These are phyloP conservation scores for Coniferiporia sulphurascens DNA, from an alignment of 1,284 basidiomycete genomes.

Conservation along the genomic window DNA sequence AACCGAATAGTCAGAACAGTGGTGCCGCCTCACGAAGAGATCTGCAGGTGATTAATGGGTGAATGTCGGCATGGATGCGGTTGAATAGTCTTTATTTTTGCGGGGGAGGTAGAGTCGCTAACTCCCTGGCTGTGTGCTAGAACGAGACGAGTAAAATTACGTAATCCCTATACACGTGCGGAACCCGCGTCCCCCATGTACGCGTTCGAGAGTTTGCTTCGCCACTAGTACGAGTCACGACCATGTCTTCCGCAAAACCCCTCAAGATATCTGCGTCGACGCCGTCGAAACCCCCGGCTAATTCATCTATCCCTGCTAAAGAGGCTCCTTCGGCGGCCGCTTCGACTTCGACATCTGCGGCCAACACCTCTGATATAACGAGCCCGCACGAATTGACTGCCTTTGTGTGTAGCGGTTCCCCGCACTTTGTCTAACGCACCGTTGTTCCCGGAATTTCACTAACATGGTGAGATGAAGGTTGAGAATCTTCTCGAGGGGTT, in stretches of 20 bases:
- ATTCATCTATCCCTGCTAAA: slow-evolving; percentile 8
- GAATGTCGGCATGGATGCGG: background rate
- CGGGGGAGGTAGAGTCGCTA: too few relatives aligned
- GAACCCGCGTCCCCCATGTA: too few relatives aligned
- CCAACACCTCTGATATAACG: slow-evolving; percentile 55
- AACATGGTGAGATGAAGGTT: slow-evolving; percentile 42
- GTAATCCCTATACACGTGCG: too few relatives aligned
- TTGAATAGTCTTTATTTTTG: background rate
- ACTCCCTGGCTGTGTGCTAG: too few relatives aligned
- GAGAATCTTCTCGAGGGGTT: slow-evolving; percentile 74
- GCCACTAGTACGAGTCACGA: background rate
- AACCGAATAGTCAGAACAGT: background rate
- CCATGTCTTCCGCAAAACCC: slow-evolving; percentile 17
- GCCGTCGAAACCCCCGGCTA: slow-evolving; percentile 11
- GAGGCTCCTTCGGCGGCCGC: background rate
- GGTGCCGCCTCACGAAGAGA: background rate
- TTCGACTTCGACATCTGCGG: slow-evolving; percentile 20
- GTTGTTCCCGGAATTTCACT: background rate
- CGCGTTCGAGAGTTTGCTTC: background rate
- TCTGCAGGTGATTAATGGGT: background rate
- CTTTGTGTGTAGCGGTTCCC: slow-evolving; percentile 49
- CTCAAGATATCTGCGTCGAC: slow-evolving; percentile 13
- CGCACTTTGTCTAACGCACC: background rate
- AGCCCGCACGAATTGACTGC: slow-evolving; percentile 81
- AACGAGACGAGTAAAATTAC: too few relatives aligned